phyloP scores from a whole-genome alignment of 352 stramenopile species.

The Globisporangium splendens region DNA sequence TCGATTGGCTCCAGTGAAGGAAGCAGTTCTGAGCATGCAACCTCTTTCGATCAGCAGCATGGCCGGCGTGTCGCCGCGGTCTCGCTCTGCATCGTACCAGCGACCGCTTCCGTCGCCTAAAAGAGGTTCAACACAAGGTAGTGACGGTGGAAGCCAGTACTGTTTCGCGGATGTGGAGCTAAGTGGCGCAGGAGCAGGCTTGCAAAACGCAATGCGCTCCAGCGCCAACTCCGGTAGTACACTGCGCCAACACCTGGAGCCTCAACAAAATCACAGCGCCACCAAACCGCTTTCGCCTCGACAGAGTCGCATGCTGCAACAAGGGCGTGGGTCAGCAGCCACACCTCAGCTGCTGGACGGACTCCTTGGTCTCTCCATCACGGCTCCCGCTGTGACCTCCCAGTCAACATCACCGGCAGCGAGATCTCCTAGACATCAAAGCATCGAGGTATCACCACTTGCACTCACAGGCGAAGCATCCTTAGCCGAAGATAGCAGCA shows the following conservation, averaged over 20 bases:
- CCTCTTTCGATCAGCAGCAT: constrained; percentile 2
- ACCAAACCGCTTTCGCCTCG: constrained; percentile 8
- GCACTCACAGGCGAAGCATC: not conserved
- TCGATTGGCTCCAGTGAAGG: too few relatives aligned
- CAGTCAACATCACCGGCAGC: not conserved
- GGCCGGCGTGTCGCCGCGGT: constrained; percentile 6
- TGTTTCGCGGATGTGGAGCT: not conserved
- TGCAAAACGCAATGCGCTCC: too few relatives aligned
- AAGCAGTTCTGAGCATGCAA: too few relatives aligned
- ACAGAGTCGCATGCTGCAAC: not conserved
- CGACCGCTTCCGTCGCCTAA: not conserved
- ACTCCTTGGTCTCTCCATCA: constrained; percentile 7
- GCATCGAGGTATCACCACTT: too few relatives aligned
- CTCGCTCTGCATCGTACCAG: constrained; percentile 15
- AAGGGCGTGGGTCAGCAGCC: not conserved
- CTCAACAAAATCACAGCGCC: not conserved
- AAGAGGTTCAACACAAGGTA: not conserved
- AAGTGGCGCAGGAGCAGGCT: not conserved
- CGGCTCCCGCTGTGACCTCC: not conserved
- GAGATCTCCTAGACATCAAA: not conserved
- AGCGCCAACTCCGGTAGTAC: too few relatives aligned
- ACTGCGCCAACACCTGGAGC: not conserved
- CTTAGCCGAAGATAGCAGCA: not conserved
- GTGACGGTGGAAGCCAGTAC: not conserved
- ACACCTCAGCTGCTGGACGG: not conserved